Percentiles rank a stretch among this genome's conserved stretches.
phyloP scores from a whole-genome alignment of 169 alveolate species.

The Babesia sp. region DNA sequence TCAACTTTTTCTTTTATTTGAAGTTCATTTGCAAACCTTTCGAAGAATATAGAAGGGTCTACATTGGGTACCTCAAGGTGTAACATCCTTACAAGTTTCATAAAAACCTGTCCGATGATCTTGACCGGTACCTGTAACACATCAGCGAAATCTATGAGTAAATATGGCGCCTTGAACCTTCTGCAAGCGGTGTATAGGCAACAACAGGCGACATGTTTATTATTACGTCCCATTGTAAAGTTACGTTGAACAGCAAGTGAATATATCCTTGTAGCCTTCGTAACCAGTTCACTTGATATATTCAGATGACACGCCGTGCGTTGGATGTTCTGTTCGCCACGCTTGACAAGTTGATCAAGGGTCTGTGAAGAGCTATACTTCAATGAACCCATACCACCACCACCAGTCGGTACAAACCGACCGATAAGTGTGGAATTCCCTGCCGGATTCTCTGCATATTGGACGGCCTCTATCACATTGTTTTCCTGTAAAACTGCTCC shows the following conservation, averaged over 20 bases:
- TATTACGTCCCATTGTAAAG: slow-evolving; percentile 92
- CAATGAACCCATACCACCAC: slow-evolving; percentile 78
- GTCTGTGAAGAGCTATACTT: slow-evolving; percentile 80
- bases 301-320: slow-evolving; percentile 84
- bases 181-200: slow-evolving; percentile 93
- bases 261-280: slow-evolving; percentile 89
- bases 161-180: slow-evolving; percentile 89
- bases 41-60: slow-evolving; percentile 95
- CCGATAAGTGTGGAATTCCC: slow-evolving; percentile 83
- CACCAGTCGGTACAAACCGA: slow-evolving; percentile 82
- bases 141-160: slow-evolving; percentile 94
- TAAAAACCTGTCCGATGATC: slow-evolving; percentile 85
- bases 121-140: slow-evolving; percentile 88
- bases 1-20: slow-evolving; percentile 90
- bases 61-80: slow-evolving; percentile 89
- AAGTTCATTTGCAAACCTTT: slow-evolving; percentile 93
- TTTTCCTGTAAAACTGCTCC: slow-evolving; percentile 87
- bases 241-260: slow-evolving; percentile 91
- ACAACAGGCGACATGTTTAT: slow-evolving; percentile 91
- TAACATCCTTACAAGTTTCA: slow-evolving; percentile 87
- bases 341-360: slow-evolving; percentile 78
- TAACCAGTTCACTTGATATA: slow-evolving; percentile 82
- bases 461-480: slow-evolving; percentile 80
- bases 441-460: slow-evolving; percentile 78
- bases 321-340: slow-evolving; percentile 82